Percentiles rank a stretch among this genome's conserved stretches.
These are phyloP conservation scores for Botrytis sinoallii DNA, from an alignment of 2,329 filamentous ascomycete genomes.

Conservation along the genomic window DNA sequence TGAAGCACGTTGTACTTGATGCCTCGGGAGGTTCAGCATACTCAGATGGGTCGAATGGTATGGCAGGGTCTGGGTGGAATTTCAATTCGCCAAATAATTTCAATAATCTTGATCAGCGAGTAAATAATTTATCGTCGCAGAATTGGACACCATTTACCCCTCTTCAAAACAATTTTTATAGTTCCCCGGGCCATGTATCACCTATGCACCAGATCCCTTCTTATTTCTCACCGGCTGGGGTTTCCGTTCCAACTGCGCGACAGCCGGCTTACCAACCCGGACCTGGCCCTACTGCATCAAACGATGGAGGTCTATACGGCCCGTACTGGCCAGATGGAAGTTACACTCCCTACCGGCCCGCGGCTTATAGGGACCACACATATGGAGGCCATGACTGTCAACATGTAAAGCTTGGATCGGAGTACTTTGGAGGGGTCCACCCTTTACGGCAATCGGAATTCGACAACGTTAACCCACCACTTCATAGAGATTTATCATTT, in stretches of 20 bases:
- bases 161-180: constrained; percentile 27
- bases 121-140: constrained; percentile 10
- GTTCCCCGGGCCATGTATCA: constrained; percentile 31
- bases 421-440: constrained; percentile 14
- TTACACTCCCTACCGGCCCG: constrained; percentile 51
- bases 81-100: constrained; percentile 17
- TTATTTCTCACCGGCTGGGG: constrained; percentile 39
- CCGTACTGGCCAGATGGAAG: constrained; percentile 64
- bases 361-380: constrained; percentile 53
- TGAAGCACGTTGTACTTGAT: constrained; percentile 80
- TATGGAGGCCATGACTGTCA: constrained; percentile 31
- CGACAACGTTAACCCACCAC: constrained; percentile 9
- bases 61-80: neutral
- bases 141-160: constrained; percentile 21
- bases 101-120: constrained; percentile 23
- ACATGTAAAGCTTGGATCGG: constrained; percentile 1
- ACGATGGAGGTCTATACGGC: constrained; percentile 55
- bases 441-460: constrained; percentile 20
- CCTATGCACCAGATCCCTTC: constrained; percentile 28
- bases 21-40: constrained; percentile 39
- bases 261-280: constrained; percentile 57
- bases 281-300: constrained; percentile 56
- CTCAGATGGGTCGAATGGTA: constrained; percentile 21
- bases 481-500: constrained; percentile 11
- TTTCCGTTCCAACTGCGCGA: constrained; percentile 55